These are phyloP conservation scores for Colletotrichum salicis DNA, from an alignment of 2,329 filamentous ascomycete species.

Conservation along the genomic window DNA sequence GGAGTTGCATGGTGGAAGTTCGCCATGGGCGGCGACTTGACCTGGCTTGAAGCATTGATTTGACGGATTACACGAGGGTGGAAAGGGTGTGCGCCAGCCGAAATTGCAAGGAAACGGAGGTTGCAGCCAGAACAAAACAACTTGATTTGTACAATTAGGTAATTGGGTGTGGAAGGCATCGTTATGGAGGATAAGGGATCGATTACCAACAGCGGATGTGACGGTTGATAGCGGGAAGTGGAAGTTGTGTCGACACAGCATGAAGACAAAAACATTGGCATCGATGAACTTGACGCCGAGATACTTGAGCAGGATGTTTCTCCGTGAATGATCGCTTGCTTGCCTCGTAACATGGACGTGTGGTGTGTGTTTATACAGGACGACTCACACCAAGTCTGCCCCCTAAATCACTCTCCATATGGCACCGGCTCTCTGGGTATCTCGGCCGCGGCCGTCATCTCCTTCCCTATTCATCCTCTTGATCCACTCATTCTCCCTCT, in stretches of 20 bases:
- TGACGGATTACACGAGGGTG: background rate
- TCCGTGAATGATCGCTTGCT: background rate
- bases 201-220: background rate
- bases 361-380: background rate
- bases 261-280: background rate
- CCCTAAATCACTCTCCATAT: conserved; percentile 54
- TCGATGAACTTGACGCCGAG: background rate
- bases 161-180: background rate
- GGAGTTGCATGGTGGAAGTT: conserved; percentile 34
- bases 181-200: background rate
- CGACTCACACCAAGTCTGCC: background rate
- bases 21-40: conserved; percentile 22
- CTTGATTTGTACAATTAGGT: conserved; percentile 14
- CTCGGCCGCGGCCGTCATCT: conserved; percentile 43
- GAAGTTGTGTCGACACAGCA: background rate
- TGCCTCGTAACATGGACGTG: background rate
- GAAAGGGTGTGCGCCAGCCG: background rate
- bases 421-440: conserved; percentile 55
- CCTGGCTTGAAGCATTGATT: conserved; percentile 6
- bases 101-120: background rate
- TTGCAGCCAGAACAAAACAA: background rate
- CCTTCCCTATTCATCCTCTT: conserved; percentile 60
- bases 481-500: conserved; percentile 69
- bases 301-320: background rate
- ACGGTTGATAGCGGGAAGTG: background rate